Base-by-base conservation (phyloP, 1,284 basidiomycete species). In the Rhodotorula sp. region DNA sequence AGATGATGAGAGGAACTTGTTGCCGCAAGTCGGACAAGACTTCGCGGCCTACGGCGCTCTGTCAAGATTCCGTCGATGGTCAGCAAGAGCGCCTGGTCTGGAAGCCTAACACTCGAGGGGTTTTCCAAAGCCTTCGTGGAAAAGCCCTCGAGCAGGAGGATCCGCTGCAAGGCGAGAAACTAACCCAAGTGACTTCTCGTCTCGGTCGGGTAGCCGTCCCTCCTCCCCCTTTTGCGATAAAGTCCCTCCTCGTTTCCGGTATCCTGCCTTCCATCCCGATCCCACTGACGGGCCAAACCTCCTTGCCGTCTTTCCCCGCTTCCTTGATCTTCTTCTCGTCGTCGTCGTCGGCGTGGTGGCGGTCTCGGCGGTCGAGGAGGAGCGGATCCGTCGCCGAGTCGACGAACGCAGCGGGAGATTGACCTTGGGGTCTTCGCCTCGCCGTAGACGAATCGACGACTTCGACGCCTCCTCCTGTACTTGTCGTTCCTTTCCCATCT, bases 1-100 rank as follows among this genome's bases (percentile, higher is more conserved):
- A 99, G 65, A 95, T 83, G 66, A 88, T 85, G 6, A 93, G 89
- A 24, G 90, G 87, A 71, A 95, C 82, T 78, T 91, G 87, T 1
- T 62, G 55, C 37, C 64, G 57, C 49, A 75, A 44, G 61, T 77
- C 75, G 24, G 45, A n/a, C 12, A 63, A 30, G 14, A 75, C 30
- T 45, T 75, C 74, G 22, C 66, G 64, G 4, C 62, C 49, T 5
- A 75, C 56, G 37, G 66, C 64, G 15, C 56, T 2, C 8, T 7
- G 20, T 12, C 24, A 12, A 8, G 15, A 6, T 33, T 14, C 29
- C 57, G 56, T 15, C 24, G 7, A 18, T 26, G 33, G 49, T 15
- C 15, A 46, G 42, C 29, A 12, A 22, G 3, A 33, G 20, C 22
- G 49, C 22, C 24, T 33, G 12, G 33, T 24, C 30, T 29, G 18